A percentile compares a stretch with the other conserved stretches of the same genome.
Evolutionary conservation across 1,139 yeast species (phyloP).

Genomic region (Yamadazyma sp.): DNA sequence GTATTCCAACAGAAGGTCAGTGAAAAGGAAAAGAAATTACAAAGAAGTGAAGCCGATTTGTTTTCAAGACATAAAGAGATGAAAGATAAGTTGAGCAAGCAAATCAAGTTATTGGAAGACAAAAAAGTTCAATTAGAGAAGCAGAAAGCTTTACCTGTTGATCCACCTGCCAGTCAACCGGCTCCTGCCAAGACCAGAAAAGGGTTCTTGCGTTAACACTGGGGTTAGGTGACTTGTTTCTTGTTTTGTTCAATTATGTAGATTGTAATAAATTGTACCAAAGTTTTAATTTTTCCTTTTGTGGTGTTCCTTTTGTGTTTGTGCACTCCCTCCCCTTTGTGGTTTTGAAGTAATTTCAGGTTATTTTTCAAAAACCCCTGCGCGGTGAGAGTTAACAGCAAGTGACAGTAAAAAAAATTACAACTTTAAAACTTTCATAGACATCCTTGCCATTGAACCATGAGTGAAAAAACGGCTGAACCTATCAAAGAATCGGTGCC

Average conservation of each 20-base stretch:
- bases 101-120: slow-evolving; percentile 86
- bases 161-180: slow-evolving; percentile 51
- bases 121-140: slow-evolving; percentile 82
- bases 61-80: slow-evolving; percentile 95
- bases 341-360: too few relatives aligned
- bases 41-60: slow-evolving; percentile 95
- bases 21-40: slow-evolving; percentile 96
- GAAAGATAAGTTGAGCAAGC: slow-evolving; percentile 90
- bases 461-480: slow-evolving; percentile 1
- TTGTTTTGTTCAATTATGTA: background rate
- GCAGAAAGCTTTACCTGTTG: slow-evolving; percentile 57
- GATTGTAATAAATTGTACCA: too few relatives aligned
- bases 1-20: slow-evolving; percentile 96
- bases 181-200: slow-evolving; percentile 51
- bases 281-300: too few relatives aligned
- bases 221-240: background rate
- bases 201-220: slow-evolving; percentile 52
- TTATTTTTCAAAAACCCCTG: too few relatives aligned
- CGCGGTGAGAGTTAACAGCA: too few relatives aligned
- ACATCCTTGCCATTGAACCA: too few relatives aligned
- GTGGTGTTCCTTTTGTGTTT: too few relatives aligned
- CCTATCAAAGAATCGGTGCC: background rate
- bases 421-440: too few relatives aligned
- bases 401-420: too few relatives aligned
- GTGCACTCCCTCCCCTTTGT: too few relatives aligned